Conservation (phyloP, 257 asterid species). For the Anisodus tanguticus region DNA sequence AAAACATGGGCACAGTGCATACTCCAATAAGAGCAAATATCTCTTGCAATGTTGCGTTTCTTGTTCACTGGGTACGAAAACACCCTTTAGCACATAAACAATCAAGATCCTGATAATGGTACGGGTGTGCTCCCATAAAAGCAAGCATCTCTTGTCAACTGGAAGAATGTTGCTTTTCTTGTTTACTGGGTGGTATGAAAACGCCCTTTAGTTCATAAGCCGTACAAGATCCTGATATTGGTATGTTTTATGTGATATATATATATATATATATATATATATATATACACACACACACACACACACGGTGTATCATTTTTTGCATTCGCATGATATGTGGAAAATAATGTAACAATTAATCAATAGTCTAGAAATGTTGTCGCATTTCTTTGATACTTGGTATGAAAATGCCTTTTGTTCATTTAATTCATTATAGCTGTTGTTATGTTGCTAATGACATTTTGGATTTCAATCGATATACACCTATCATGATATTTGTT, state of each 20-base stretch:
- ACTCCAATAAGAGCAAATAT: conserved; percentile 12
- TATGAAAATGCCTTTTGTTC: not conserved
- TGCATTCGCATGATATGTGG: too few relatives aligned
- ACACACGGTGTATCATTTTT: too few relatives aligned
- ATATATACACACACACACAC: too few relatives aligned
- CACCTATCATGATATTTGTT: not conserved
- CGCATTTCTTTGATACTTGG: not conserved
- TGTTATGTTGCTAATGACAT: not conserved
- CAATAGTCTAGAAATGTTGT: not conserved
- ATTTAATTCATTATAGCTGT: not conserved
- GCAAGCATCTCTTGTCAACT: not conserved
- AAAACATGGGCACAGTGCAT: not conserved
- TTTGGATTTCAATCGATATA: not conserved
- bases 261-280: too few relatives aligned
- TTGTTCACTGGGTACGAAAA: not conserved
- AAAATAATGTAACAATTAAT: not conserved
- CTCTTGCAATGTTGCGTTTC: not conserved
- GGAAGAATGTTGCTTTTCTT: conserved; percentile 9
- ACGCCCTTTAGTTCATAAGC: not conserved
- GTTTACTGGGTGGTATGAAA: not conserved
- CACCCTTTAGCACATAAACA: not conserved
- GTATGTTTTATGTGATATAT: too few relatives aligned
- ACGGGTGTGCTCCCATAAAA: not conserved
- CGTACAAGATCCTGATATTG: not conserved
- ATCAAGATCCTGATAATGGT: not conserved